These are phyloP conservation scores for Starmera stellimalicola DNA, from an alignment of 1,139 yeast species.

Conservation along the genomic window DNA sequence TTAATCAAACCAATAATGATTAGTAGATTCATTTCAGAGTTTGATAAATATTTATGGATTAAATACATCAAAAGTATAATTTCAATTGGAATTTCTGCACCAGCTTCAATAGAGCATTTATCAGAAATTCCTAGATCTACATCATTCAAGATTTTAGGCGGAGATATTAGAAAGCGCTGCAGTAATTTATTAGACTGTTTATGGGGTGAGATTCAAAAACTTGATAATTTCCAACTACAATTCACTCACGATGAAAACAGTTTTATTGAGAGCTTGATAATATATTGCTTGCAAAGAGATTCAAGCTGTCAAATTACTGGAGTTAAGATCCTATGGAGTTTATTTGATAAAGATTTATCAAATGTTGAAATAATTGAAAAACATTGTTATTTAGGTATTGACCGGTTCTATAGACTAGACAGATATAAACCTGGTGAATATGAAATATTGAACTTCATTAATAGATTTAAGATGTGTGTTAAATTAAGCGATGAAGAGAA, in stretches of 20 bases:
- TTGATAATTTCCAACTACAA: conserved; percentile 69
- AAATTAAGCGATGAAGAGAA: conserved; percentile 65
- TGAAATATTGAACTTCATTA: conserved; percentile 48
- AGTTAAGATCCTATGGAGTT: conserved; percentile 62
- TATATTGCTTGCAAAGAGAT: conserved; percentile 63
- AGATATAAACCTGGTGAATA: conserved; percentile 45
- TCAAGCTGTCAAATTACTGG: conserved; percentile 54
- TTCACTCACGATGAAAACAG: conserved; percentile 51
- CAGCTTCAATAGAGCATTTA: conserved; percentile 53
- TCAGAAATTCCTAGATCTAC: conserved; percentile 70
- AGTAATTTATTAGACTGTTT: conserved; percentile 46
- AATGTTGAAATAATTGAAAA: conserved; percentile 52
- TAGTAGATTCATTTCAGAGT: conserved; percentile 38
- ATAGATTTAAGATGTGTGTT: conserved; percentile 42
- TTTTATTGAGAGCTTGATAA: conserved; percentile 55
- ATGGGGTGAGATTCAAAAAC: conserved; percentile 62
- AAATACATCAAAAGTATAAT: conserved; percentile 52
- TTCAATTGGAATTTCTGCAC: conserved; percentile 38
- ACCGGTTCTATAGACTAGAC: conserved; percentile 51
- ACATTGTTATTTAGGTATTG: conserved; percentile 53
- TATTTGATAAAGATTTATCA: conserved; percentile 48
- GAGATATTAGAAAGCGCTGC: conserved; percentile 53
- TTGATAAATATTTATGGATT: conserved; percentile 56
- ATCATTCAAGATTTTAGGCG: conserved; percentile 50
- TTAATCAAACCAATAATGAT: conserved; percentile 48